These are phyloP conservation scores for Rubia balearica DNA, from an alignment of 305 asterid species.

Conservation along the genomic window DNA sequence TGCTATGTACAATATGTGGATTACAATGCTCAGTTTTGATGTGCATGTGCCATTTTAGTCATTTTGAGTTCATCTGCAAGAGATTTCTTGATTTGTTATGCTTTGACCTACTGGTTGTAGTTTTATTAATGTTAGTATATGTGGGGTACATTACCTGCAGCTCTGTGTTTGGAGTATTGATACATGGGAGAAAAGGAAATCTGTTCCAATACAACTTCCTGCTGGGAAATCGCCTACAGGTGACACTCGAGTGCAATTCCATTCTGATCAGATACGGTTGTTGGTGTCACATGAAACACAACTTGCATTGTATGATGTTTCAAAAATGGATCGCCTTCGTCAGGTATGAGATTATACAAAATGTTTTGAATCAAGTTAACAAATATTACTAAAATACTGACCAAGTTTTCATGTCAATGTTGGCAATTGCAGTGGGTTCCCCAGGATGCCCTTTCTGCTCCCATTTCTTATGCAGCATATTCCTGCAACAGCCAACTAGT, in stretches of 20 bases:
- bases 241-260: constrained; percentile 95
- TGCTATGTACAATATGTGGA: neutral
- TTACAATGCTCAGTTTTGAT: neutral
- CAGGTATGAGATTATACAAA: constrained; percentile 45
- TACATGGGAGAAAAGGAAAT: constrained; percentile 87
- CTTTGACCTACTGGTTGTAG: neutral
- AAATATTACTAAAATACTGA: neutral
- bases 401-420: constrained; percentile 7
- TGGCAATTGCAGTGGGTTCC: constrained; percentile 74
- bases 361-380: neutral
- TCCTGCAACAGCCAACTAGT: constrained; percentile 93
- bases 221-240: constrained; percentile 86
- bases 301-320: constrained; percentile 79
- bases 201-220: constrained; percentile 76
- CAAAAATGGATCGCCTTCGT: constrained; percentile 90
- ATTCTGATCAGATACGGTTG: constrained; percentile 75
- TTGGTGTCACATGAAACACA: constrained; percentile 93
- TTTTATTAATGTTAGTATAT: neutral
- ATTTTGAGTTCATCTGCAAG: neutral
- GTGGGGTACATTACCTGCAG: constrained; percentile 28
- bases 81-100: neutral
- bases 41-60: neutral
- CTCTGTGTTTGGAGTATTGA: constrained; percentile 95
- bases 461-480: constrained; percentile 83
- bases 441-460: constrained; percentile 78